Evolutionary conservation across 75 land plant genomes (phyloP).

Genomic region (Chamaecyparis obtusa): DNA sequence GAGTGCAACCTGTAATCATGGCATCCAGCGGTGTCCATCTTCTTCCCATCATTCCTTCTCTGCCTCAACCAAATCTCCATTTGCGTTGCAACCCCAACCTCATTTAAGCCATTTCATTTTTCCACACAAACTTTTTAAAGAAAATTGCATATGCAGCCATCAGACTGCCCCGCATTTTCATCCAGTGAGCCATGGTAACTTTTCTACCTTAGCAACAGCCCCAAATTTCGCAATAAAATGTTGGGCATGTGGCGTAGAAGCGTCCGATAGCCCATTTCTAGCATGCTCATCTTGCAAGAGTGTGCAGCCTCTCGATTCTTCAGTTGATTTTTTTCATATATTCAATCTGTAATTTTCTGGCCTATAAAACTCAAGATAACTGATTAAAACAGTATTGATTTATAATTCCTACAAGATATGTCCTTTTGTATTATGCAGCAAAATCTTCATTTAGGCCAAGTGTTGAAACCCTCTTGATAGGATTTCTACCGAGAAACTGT

Average conservation of each 20-base stretch:
- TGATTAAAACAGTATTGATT: background rate
- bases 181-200: background rate
- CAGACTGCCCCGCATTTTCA: background rate
- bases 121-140: background rate
- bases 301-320: slow-evolving; percentile 70
- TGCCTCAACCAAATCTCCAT: background rate
- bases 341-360: slow-evolving; percentile 56
- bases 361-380: background rate
- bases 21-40: background rate
- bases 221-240: slow-evolving; percentile 29
- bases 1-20: background rate
- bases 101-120: background rate
- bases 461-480: background rate
- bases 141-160: background rate
- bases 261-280: slow-evolving; percentile 36
- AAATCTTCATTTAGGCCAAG: background rate
- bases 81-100: background rate
- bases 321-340: slow-evolving; percentile 68
- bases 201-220: slow-evolving; percentile 5
- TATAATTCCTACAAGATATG: background rate
- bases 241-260: slow-evolving; percentile 59
- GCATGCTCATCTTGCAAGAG: slow-evolving; percentile 56
- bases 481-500: background rate
- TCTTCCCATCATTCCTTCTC: background rate
- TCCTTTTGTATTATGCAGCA: background rate